These are phyloP conservation scores for Keithomyces neogunnii DNA, from an alignment of 2,329 filamentous ascomycete species.

Conservation along the genomic window DNA sequence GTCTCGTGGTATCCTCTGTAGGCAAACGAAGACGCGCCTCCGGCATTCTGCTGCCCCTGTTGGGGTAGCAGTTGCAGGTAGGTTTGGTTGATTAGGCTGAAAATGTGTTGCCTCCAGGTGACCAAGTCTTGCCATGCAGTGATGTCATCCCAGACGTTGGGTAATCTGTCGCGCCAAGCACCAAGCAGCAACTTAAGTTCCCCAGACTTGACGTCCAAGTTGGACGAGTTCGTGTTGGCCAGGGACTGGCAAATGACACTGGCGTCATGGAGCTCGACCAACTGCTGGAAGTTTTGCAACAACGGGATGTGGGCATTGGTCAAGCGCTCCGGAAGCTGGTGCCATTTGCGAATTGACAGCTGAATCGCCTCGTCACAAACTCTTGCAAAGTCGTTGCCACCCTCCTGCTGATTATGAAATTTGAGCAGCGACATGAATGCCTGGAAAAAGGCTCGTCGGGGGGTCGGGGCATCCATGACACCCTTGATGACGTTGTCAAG, in stretches of 20 bases:
- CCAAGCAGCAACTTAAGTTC: constrained; percentile 90
- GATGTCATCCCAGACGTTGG: constrained; percentile 99
- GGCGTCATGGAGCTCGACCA: constrained; percentile 95
- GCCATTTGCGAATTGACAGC: constrained; percentile 95
- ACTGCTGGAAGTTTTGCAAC: constrained; percentile 93
- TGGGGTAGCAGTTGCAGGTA: constrained; percentile 80
- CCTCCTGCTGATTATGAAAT: constrained; percentile 82
- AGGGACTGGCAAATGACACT: constrained; percentile 94
- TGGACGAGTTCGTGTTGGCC: constrained; percentile 70
- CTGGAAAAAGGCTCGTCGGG: constrained; percentile 91
- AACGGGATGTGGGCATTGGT: constrained; percentile 94
- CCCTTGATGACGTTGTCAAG: constrained; percentile 92
- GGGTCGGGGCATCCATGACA: constrained; percentile 94
- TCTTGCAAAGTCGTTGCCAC: constrained; percentile 69
- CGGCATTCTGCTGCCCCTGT: constrained; percentile 65
- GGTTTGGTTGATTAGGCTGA: constrained; percentile 90
- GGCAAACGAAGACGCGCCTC: constrained; percentile 79
- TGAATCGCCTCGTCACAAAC: constrained; percentile 97
- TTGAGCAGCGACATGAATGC: constrained; percentile 96
- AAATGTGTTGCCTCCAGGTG: constrained; percentile 99
- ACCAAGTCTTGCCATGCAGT: constrained; percentile 98
- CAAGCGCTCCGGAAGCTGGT: constrained; percentile 87
- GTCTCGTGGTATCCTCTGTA: constrained; percentile 98
- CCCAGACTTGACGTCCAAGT: constrained; percentile 88
- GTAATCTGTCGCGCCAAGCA: constrained; percentile 90